These are phyloP conservation scores for Nakaseomyces bracarensis DNA, from an alignment of 1,139 yeast genomes.

Conservation along the genomic window DNA sequence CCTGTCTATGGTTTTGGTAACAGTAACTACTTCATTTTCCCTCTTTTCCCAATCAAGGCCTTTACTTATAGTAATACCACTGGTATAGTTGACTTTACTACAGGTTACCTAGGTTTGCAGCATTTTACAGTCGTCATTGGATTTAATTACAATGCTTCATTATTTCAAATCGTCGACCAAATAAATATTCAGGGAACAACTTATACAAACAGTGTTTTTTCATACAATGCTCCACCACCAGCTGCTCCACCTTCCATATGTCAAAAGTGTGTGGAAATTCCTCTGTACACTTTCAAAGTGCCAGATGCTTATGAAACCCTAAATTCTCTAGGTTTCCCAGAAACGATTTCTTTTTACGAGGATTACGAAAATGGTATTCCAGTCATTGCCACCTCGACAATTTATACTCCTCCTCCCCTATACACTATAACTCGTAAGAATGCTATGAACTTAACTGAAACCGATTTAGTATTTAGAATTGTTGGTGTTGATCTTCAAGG, in stretches of 20 bases:
- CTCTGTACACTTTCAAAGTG: neutral
- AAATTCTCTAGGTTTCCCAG: neutral
- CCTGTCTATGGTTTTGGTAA: slow-evolving; percentile 6
- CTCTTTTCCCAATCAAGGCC: neutral
- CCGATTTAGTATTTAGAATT: slow-evolving; percentile 3
- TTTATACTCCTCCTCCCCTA: neutral
- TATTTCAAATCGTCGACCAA: neutral
- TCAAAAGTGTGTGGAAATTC: neutral
- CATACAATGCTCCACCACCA: neutral
- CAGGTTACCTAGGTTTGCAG: slow-evolving; percentile 1
- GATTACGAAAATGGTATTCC: neutral
- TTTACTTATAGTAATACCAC: neutral
- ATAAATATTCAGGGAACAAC: neutral
- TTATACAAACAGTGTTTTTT: neutral
- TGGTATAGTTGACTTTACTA: neutral
- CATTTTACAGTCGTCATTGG: neutral
- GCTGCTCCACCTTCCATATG: neutral
- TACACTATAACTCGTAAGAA: neutral
- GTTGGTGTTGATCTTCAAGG: slow-evolving; percentile 4
- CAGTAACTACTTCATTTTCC: neutral
- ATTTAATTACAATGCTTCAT: neutral
- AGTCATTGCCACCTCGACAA: slow-evolving; percentile 1
- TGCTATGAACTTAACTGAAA: neutral
- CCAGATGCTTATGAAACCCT: neutral
- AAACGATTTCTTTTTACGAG: neutral